Conservation (phyloP, 257 asterid genomes). For the Gentiana straminea region DNA sequence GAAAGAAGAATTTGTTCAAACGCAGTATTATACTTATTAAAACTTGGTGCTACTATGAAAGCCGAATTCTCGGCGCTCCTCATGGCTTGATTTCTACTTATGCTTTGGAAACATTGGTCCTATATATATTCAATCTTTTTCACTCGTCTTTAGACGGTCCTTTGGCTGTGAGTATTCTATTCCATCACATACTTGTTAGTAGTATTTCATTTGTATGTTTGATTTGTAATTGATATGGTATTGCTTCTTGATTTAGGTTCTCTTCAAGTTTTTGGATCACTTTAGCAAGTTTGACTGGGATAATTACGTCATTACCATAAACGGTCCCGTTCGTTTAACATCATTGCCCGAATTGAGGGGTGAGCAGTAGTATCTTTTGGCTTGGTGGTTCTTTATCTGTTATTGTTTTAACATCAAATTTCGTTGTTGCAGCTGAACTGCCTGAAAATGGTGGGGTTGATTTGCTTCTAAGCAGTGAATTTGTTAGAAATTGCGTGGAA, state of each 20-base stretch:
- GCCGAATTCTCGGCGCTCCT: conserved; percentile 89
- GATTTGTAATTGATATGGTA: conserved; percentile 15
- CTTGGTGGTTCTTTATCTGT: background rate
- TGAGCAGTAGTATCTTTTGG: conserved; percentile 25
- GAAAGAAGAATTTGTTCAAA: conserved; percentile 74
- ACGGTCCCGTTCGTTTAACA: conserved; percentile 58
- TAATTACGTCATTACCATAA: conserved; percentile 52
- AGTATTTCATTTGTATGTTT: conserved; percentile 8
- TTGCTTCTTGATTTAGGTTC: conserved; percentile 41
- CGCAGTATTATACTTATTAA: conserved; percentile 79
- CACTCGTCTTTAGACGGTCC: conserved; percentile 73
- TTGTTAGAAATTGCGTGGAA: conserved; percentile 39
- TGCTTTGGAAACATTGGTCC: conserved; percentile 84
- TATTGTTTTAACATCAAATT: conserved; percentile 10
- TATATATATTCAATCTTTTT: conserved; percentile 76
- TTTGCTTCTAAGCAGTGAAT: conserved; percentile 55
- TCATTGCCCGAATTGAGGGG: conserved; percentile 61
- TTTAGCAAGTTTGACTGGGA: conserved; percentile 93
- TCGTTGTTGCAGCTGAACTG: conserved; percentile 40
- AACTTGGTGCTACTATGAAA: conserved; percentile 97
- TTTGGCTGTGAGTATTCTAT: conserved; percentile 56
- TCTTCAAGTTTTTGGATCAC: conserved; percentile 72
- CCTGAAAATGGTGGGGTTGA: conserved; percentile 44
- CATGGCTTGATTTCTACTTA: conserved; percentile 91
- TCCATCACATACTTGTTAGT: conserved; percentile 2